These are phyloP conservation scores for Xylaria bambusicola DNA, from an alignment of 495 filamentous ascomycete species.

Conservation along the genomic window DNA sequence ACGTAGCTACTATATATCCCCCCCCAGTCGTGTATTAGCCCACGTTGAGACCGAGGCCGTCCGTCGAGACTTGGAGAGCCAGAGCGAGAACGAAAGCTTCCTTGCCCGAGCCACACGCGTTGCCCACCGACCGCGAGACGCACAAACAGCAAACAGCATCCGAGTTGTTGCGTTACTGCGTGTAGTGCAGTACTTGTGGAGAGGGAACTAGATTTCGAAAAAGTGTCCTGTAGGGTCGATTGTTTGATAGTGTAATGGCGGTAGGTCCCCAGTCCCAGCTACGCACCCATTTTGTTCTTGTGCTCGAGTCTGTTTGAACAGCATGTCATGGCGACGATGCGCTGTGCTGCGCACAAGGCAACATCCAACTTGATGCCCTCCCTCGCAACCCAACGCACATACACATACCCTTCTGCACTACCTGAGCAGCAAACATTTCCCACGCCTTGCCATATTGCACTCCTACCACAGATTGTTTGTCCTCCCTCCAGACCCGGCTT, in stretches of 20 bases:
- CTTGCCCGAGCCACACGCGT: slow-evolving; percentile 6
- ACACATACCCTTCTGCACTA: neutral
- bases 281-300: neutral
- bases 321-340: neutral
- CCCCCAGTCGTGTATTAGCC: neutral
- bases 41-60: slow-evolving; percentile 3
- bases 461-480: neutral
- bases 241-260: slow-evolving; percentile 21
- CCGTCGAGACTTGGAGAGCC: neutral
- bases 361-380: too few relatives aligned
- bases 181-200: slow-evolving; percentile 3
- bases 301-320: neutral
- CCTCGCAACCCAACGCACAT: too few relatives aligned
- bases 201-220: slow-evolving; percentile 7
- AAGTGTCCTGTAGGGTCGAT: slow-evolving; percentile 12
- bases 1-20: neutral
- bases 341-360: neutral
- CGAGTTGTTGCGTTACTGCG: neutral
- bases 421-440: slow-evolving; percentile 6
- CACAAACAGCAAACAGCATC: neutral
- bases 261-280: slow-evolving; percentile 9
- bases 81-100: slow-evolving; percentile 9
- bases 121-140: neutral
- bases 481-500: neutral
- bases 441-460: neutral